Base-by-base conservation (phyloP, 1,284 basidiomycete species). In the Sphaerobolus stellatus region DNA sequence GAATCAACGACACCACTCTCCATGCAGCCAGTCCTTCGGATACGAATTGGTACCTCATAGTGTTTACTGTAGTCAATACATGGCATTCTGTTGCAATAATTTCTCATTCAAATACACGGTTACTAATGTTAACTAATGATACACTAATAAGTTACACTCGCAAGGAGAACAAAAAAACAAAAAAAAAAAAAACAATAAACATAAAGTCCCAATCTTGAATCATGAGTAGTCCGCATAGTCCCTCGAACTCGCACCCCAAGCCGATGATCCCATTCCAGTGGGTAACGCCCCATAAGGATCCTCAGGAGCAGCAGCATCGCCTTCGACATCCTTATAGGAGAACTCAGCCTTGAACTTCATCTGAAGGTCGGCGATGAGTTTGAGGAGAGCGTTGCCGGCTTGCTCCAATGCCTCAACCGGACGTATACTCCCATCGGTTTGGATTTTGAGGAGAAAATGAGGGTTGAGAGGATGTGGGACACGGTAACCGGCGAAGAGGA, bases 401-500 rank as follows among this genome's bases (percentile, higher is more conserved):
- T 87, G 79, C 67, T 95, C 90, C 36, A 99, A 82, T 18, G 88
- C 85, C 44, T 85, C 86, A 58, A 90, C 82, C 0, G 96, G 94
- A 20, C 94, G 91, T 47, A 88, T 69, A 1, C 82, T 80, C 24
- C 94, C 94, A 71, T 98, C 94, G 1, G 94, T 98, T 73, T 98
- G 96, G 57, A 98, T 86, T 71, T 97, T 98, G 71, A 99, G 82
- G 36, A 90, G 78, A 71, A 98, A 96, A 65, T 94, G 83, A 7
- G 96, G 94, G 60, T 98, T 92, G 18, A 98, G 83, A 1, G 97
- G 96, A 66, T 98, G 96, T 0, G 96, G 94, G 34, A 96, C 93
- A 76, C 95, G 94, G 84, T 98, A 98, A 1, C 96, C 96, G 2
- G 94, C 94, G 68, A 99, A 99, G 57, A 96, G 84, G 59, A 97